Evolutionary conservation across 139 green algal species (phyloP).

Genomic region (Asterochloris erici): DNA sequence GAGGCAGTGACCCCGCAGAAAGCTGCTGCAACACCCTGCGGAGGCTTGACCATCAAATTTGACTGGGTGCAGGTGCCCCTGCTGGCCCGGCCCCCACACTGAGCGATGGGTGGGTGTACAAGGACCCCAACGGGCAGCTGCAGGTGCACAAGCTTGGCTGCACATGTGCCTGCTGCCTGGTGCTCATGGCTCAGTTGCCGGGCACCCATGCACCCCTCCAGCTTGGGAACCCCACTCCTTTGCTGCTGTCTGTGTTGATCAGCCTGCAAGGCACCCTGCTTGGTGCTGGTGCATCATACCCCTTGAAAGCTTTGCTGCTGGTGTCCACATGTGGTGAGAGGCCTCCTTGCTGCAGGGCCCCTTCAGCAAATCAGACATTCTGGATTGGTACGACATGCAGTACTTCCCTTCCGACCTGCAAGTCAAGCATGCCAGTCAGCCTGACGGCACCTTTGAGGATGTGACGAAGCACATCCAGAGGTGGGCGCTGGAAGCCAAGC

Average conservation of each 20-base stretch:
- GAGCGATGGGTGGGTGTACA: conserved; percentile 64
- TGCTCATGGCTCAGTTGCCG: background rate
- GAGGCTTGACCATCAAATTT: no score
- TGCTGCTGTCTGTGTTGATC: no score
- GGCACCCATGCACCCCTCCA: no score
- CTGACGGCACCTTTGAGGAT: conserved; percentile 41
- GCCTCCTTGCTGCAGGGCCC: conserved; percentile 58
- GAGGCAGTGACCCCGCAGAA: no score
- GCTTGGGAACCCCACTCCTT: no score
- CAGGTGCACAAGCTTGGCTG: conserved; percentile 30
- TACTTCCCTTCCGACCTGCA: conserved; percentile 78
- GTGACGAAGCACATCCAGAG: conserved; percentile 45
- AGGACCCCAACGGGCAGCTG: conserved; percentile 58
- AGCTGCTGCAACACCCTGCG: no score
- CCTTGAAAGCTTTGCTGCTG: background rate
- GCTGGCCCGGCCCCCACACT: no score
- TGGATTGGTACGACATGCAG: conserved; percentile 74
- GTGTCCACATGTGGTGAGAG: background rate
- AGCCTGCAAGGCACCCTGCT: no score
- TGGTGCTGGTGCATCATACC: no score
- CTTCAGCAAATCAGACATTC: conserved; percentile 70
- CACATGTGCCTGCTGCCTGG: background rate
- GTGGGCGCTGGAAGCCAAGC: conserved; percentile 32
- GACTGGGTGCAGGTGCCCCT: no score
- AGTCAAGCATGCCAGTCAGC: conserved; percentile 34